phyloP scores from a whole-genome alignment of 1,284 basidiomycete species.

The Chondrostereum purpureum region DNA sequence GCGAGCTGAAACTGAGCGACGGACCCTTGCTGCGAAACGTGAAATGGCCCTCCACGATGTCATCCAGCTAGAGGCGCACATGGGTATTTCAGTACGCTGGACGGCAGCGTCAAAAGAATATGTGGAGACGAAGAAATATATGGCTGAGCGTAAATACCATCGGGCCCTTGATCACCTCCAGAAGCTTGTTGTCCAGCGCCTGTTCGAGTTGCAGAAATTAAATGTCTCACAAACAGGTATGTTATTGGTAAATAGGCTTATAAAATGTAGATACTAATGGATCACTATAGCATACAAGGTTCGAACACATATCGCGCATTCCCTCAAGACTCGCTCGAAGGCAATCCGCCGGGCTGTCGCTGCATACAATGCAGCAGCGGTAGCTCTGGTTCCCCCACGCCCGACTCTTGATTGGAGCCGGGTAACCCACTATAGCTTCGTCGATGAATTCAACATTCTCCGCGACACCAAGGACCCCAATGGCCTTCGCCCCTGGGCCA shows the following conservation, averaged over 20 bases:
- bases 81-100: neutral
- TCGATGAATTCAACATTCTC: slow-evolving; percentile 31
- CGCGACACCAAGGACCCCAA: slow-evolving; percentile 22
- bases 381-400: slow-evolving; percentile 14
- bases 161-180: slow-evolving; percentile 7
- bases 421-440: slow-evolving; percentile 22
- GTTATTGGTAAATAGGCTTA: neutral
- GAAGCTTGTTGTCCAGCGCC: neutral
- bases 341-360: slow-evolving; percentile 21
- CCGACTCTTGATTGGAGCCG: slow-evolving; percentile 21
- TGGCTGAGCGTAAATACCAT: slow-evolving; percentile 1
- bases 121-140: neutral
- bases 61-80: neutral
- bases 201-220: slow-evolving; percentile 5
- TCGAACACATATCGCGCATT: slow-evolving; percentile 20
- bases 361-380: slow-evolving; percentile 21
- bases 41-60: neutral
- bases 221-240: slow-evolving; percentile 3
- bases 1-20: neutral
- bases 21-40: neutral
- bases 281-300: slow-evolving; percentile 21
- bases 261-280: neutral
- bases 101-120: neutral
- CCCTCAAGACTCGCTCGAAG: slow-evolving; percentile 17
- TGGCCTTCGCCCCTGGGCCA: slow-evolving; percentile 21